Evolutionary conservation across 345 rosid species (phyloP).

Genomic region (Mangifera indica): DNA sequence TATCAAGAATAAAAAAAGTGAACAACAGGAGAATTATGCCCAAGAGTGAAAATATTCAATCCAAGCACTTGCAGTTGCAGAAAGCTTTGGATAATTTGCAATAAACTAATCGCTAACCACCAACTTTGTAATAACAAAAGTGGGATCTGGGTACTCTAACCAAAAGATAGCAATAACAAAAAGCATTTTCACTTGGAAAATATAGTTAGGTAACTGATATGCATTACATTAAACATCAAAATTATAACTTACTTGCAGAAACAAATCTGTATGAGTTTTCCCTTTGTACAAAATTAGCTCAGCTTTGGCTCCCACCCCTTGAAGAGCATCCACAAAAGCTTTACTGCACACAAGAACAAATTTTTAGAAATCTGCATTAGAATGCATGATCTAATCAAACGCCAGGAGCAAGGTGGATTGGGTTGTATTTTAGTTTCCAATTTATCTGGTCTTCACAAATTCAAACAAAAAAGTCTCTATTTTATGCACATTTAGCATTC

Average conservation of each 20-base stretch:
- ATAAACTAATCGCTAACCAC: no score
- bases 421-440: not conserved
- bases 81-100: not conserved
- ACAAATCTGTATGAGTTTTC: slow-evolving; percentile 89
- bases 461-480: not conserved
- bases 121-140: no score
- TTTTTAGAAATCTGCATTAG: no score
- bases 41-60: not conserved
- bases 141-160: no score
- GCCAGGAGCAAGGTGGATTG: not conserved
- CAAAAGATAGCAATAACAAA: not conserved
- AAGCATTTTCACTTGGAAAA: not conserved
- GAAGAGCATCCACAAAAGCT: slow-evolving; percentile 61
- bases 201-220: not conserved
- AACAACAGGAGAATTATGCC: not conserved
- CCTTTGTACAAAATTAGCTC: slow-evolving; percentile 63
- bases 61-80: not conserved
- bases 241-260: slow-evolving; percentile 68
- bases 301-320: slow-evolving; percentile 54
- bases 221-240: not conserved
- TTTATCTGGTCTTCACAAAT: not conserved
- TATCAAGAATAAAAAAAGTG: not conserved
- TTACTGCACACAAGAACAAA: slow-evolving; percentile 43
- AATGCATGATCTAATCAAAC: not conserved
- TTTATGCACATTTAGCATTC: not conserved